Conservation (phyloP, 2,329 filamentous ascomycete genomes). For the Elsinoe batatas region DNA sequence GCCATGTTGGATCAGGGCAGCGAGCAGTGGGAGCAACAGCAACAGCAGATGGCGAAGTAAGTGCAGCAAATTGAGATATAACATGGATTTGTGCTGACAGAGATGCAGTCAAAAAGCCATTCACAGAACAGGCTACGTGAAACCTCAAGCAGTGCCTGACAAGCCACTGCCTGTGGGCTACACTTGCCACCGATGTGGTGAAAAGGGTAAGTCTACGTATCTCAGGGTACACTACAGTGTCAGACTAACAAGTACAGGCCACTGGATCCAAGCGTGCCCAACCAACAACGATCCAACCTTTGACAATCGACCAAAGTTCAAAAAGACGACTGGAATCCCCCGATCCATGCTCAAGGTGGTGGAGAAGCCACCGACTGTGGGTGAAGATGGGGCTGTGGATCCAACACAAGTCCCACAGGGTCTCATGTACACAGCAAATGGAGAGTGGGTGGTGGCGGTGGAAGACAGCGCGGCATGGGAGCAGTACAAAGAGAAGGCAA, state of each 20-base stretch:
- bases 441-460: constrained; percentile 93
- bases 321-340: constrained; percentile 93
- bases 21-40: constrained; percentile 85
- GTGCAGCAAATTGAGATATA: constrained; percentile 21
- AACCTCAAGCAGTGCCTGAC: constrained; percentile 71
- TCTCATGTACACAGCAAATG: constrained; percentile 95
- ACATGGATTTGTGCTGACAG: background rate
- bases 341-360: constrained; percentile 92
- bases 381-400: constrained; percentile 66
- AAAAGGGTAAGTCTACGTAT: constrained; percentile 54
- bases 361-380: constrained; percentile 72
- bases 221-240: background rate
- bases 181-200: constrained; percentile 89
- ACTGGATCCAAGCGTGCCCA: constrained; percentile 96
- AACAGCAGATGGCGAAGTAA: constrained; percentile 83
- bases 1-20: constrained; percentile 86
- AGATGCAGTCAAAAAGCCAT: constrained; percentile 35
- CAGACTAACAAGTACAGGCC: constrained; percentile 43
- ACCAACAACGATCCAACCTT: constrained; percentile 98
- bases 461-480: constrained; percentile 95
- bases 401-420: constrained; percentile 72
- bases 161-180: constrained; percentile 90
- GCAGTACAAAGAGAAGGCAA: constrained; percentile 89
- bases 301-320: constrained; percentile 85
- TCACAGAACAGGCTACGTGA: constrained; percentile 35